phyloP scores from a whole-genome alignment of 805 yeast genomes.

The Pichia eremophila region DNA sequence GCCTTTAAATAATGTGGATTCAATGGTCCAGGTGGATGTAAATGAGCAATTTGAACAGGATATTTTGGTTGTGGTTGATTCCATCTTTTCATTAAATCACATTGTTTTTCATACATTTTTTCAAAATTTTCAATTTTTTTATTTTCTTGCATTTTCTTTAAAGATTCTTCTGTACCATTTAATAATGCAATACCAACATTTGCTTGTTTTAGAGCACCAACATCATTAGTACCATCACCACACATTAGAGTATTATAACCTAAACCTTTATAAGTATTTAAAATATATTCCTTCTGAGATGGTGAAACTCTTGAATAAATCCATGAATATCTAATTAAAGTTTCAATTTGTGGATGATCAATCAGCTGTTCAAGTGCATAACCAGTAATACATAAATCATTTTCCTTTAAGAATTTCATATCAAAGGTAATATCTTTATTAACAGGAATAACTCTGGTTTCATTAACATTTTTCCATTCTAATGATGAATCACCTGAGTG shows the following conservation, averaged over 20 bases:
- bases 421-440: slow-evolving; percentile 51
- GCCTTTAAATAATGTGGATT: slow-evolving; percentile 87
- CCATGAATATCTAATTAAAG: slow-evolving; percentile 84
- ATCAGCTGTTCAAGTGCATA: slow-evolving; percentile 66
- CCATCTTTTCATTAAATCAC: slow-evolving; percentile 72
- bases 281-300: slow-evolving; percentile 83
- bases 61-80: slow-evolving; percentile 74
- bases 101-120: slow-evolving; percentile 76
- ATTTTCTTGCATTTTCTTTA: slow-evolving; percentile 81
- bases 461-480: slow-evolving; percentile 81
- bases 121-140: slow-evolving; percentile 55
- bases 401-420: slow-evolving; percentile 44
- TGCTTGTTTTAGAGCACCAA: slow-evolving; percentile 97
- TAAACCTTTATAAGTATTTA: slow-evolving; percentile 71
- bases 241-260: slow-evolving; percentile 96
- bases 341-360: slow-evolving; percentile 59
- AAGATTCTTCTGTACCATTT: slow-evolving; percentile 91
- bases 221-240: slow-evolving; percentile 99
- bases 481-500: slow-evolving; percentile 46
- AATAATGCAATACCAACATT: slow-evolving; percentile 96
- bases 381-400: slow-evolving; percentile 91
- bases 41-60: slow-evolving; percentile 82
- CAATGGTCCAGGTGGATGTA: slow-evolving; percentile 90
- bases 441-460: slow-evolving; percentile 60
- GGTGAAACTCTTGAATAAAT: slow-evolving; percentile 98